Evolutionary conservation across 106 monocot genomes (phyloP).

Genomic region (Dioscorea zingiberensis): DNA sequence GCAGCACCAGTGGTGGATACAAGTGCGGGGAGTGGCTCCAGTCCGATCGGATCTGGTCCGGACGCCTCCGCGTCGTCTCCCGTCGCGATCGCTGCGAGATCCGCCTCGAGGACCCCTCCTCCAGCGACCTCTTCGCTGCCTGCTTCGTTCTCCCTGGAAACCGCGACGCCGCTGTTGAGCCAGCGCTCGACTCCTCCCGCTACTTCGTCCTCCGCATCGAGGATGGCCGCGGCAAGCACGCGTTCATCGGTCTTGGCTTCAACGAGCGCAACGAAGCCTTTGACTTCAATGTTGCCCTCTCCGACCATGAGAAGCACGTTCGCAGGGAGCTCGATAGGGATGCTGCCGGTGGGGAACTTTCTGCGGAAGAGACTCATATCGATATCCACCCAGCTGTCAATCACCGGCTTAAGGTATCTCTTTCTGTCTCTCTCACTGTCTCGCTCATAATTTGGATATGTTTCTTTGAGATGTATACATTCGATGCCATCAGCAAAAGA

Average conservation of each 20-base stretch:
- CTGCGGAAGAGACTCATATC: slow-evolving; percentile 25
- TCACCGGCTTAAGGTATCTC: slow-evolving; percentile 61
- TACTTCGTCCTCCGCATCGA: slow-evolving; percentile 94
- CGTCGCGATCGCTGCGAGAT: slow-evolving; percentile 85
- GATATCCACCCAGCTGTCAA: slow-evolving; percentile 76
- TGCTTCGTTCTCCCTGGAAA: slow-evolving; percentile 69
- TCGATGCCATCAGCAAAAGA: not conserved
- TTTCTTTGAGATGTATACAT: not conserved
- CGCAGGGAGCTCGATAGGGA: slow-evolving; percentile 74
- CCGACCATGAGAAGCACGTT: slow-evolving; percentile 92
- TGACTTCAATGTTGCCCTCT: slow-evolving; percentile 94
- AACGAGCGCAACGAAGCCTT: slow-evolving; percentile 94
- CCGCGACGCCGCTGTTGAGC: slow-evolving; percentile 78
- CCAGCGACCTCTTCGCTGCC: slow-evolving; percentile 94
- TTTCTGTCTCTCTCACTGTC: not conserved
- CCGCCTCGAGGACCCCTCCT: slow-evolving; percentile 86
- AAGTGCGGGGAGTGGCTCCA: slow-evolving; percentile 99
- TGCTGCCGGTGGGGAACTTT: slow-evolving; percentile 9
- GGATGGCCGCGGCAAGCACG: slow-evolving; percentile 90
- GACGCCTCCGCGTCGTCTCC: slow-evolving; percentile 94
- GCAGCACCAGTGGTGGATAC: slow-evolving; percentile 81
- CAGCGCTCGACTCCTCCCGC: slow-evolving; percentile 85
- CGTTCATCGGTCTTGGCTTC: slow-evolving; percentile 83
- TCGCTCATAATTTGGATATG: not conserved
- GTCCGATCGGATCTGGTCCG: slow-evolving; percentile 97